These are phyloP conservation scores for Aspergillus fischeri DNA, from an alignment of 2,329 filamentous ascomycete species.

Conservation along the genomic window DNA sequence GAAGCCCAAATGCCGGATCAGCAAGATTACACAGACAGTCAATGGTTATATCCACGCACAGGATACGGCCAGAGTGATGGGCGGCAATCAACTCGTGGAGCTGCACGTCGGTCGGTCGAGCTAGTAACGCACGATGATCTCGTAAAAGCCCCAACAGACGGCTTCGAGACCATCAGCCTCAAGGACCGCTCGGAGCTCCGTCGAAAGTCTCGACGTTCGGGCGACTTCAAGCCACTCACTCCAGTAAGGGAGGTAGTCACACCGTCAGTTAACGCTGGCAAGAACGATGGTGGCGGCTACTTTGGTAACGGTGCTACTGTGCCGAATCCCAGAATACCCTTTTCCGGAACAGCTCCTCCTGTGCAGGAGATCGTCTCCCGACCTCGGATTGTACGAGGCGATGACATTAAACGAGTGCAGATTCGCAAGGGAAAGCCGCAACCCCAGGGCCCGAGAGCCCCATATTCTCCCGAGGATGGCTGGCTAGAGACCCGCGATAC, in stretches of 20 bases:
- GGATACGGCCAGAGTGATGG: slow-evolving; percentile 5
- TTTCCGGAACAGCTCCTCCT: slow-evolving; percentile 18
- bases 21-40: slow-evolving; percentile 11
- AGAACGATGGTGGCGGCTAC: slow-evolving; percentile 1
- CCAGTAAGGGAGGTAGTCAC: slow-evolving; percentile 20
- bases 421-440: slow-evolving; percentile 27
- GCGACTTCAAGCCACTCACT: slow-evolving; percentile 17
- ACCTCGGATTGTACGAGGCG: slow-evolving; percentile 28
- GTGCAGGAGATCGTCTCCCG: slow-evolving; percentile 28
- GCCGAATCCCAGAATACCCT: slow-evolving; percentile 19
- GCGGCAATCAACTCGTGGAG: slow-evolving; percentile 12
- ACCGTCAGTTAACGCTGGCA: slow-evolving; percentile 10
- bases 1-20: slow-evolving; percentile 5
- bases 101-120: slow-evolving; percentile 7
- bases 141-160: slow-evolving; percentile 9
- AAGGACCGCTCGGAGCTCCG: slow-evolving; percentile 20
- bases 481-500: slow-evolving; percentile 19
- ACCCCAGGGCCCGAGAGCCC: slow-evolving; percentile 18
- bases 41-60: slow-evolving; percentile 10
- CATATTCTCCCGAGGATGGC: slow-evolving; percentile 28
- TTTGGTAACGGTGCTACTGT: slow-evolving; percentile 4
- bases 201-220: slow-evolving; percentile 17
- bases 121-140: slow-evolving; percentile 5
- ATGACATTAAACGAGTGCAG: slow-evolving; percentile 31
- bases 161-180: slow-evolving; percentile 24